A percentile compares a stretch with the other conserved stretches of the same genome.
These are phyloP conservation scores for Malassezia restricta DNA, from an alignment of 1,284 basidiomycete species.

Conservation along the genomic window DNA sequence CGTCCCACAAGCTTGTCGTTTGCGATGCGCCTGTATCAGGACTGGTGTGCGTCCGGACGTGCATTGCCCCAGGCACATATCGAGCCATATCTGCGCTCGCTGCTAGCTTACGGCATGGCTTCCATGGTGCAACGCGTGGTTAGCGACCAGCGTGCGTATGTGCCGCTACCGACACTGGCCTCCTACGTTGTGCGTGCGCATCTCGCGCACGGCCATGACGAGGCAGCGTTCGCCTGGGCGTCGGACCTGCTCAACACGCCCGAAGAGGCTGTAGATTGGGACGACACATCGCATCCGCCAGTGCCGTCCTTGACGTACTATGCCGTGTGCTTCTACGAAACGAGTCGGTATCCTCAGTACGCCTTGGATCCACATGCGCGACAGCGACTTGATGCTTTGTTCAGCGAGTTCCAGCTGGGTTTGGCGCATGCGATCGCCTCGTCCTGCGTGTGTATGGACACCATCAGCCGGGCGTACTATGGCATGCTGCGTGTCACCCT, in stretches of 20 bases:
- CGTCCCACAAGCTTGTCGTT: not conserved
- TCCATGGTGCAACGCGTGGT: constrained; percentile 8
- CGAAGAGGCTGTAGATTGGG: not conserved
- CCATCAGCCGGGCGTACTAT: constrained; percentile 4
- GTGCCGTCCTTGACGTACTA: constrained; percentile 6
- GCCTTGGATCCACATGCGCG: not conserved
- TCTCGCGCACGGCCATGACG: not conserved
- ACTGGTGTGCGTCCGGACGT: constrained; percentile 3
- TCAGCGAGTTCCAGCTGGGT: constrained; percentile 12
- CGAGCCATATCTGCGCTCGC: constrained; percentile 1
- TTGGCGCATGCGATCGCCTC: constrained; percentile 5
- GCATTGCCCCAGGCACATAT: not conserved
- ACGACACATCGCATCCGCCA: not conserved
- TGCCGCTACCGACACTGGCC: constrained; percentile 1
- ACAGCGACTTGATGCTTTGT: not conserved
- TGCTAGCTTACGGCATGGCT: not conserved
- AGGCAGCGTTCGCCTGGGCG: not conserved
- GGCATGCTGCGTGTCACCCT: not conserved
- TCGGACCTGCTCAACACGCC: not conserved
- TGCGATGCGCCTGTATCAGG: constrained; percentile 13
- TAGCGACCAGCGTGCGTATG: not conserved
- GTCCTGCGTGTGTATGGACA: not conserved
- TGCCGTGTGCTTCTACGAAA: constrained; percentile 3
- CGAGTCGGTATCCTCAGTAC: not conserved
- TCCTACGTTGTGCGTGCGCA: not conserved